Evolutionary conservation across 73 alveolate species (phyloP), one percentile per base, ranked within the genome.

Genomic region (Stentor coeruleus): DNA sequence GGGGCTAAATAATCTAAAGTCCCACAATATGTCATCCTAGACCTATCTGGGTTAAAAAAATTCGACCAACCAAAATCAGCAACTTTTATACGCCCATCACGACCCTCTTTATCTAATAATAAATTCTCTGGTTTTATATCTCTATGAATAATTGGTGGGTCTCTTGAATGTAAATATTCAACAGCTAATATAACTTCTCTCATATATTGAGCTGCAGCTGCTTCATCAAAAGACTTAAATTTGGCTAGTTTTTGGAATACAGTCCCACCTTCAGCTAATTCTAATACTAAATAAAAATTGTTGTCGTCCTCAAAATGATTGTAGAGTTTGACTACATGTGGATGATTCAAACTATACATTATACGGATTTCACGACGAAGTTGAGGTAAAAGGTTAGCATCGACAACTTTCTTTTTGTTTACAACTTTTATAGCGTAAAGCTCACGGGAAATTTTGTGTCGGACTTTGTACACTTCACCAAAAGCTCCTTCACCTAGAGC

Each of bases 51-150:
- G 49, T 66, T 28, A 57, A 66, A 87, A 83, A 86, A 93, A 85
- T 90, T 90, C 0, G 96, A 85, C 98, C 98, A 93, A 0, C 98
- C 98, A 76, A 93, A 93, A 85, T 93, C 98, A 14, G 95, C 96
- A 36, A 93, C 83, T 83, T 93, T 93, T 36, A 91, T 84, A 3
- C 95, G 59, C 59, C 86, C 84, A 66, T 28, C 89, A 3, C 95
- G 59, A 59, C 87, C 88, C 74, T 93, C 91, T 38, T 87, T 90
- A 82, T 93, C 98, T 42, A 93, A 84, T 55, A 93, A 82, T 38
- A 91, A 81, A 85, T 93, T 93, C 83, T 93, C 98, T 3, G 96
- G 96, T 84, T 93, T 93, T 35, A 93, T 91, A 85, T 93, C 98
- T 80, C 98, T 81, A 76, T 94, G 97, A 74, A 94, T 92, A 73